Base-by-base conservation (phyloP, 495 filamentous ascomycete genomes). In the Aspergillus indologenus region DNA sequence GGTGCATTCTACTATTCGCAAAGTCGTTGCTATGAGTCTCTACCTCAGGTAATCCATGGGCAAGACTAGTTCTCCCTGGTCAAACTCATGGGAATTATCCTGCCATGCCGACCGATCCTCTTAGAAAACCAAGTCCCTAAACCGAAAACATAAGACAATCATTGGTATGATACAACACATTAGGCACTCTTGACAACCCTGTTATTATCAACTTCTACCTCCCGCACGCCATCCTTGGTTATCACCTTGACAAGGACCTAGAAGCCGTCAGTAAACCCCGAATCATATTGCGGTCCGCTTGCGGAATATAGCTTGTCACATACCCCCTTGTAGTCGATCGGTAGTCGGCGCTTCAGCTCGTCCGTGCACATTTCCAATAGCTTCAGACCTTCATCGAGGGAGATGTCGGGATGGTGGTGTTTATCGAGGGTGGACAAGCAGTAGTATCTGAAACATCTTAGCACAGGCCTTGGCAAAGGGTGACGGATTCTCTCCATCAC, bases 271-370 rank as follows among this genome's bases (percentile, higher is more conserved):
- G 61, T 58, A 29, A 65, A 67, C 65, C 31, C n/a, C 58, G 61
- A 48, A 42, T 24, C n/a, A 7, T 34, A 29, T 1, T 3, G 53
- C 5, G 2, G 15, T 23, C 26, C 9, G 9, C 4, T n/a, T 29
- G 17, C 12, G 20, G 47, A 19, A 34, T 5, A 14, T 40, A 57
- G 22, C 43, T 17, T 22, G 47, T 20, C 63, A 77, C 80, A 59
- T 79, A 88, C 80, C 17, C 94, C 94, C 80, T 98, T 98, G 84
- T 96, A 98, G 74, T 98, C 94, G 74, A 98, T 89, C 60, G 94
- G 94, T 81, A 98, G 83, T 76, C 92, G 80, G 67, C 95, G 85
- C 84, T 96, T 95, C 68, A 96, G 81, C 81, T 98, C 94, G 70
- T 98, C 92, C 63, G 90, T 91, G 75, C 94, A 98, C 87, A 97